Base-by-base conservation (phyloP, 1,284 basidiomycete genomes). In the Athelia psychrophila region DNA sequence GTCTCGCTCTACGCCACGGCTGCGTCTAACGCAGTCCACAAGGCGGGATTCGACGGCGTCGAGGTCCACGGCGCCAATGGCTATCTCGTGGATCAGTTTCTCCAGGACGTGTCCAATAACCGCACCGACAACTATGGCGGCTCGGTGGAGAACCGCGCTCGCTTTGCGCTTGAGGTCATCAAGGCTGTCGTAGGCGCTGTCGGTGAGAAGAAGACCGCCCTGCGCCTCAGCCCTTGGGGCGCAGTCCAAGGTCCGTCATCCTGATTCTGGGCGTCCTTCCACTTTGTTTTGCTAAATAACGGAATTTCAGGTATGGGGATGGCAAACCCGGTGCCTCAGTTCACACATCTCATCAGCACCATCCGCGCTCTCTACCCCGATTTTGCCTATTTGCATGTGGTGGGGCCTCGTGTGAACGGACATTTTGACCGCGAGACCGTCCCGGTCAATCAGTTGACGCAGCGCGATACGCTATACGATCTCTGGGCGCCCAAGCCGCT, bases 41-140 rank as follows among this genome's bases (percentile, higher is more conserved):
- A 52, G 3, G 55, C 58, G 2, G 61, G 60, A 33, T 64, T 62
- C 18, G 65, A 67, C 35, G 65, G 64, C 2, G 61, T 66, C 22
- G 66, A 68, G 47, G 32, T 57, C 23, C 58, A 61, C n/a, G 12
- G 45, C 8, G 52, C 50, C 2, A 55, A 59, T 19, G 51, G 54
- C 2, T 54, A 64, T 53, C 54, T 71, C 16, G 47, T 61, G 50
- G 59, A 72, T 53, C 49, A 66, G 60, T 54, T 68, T 62, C 44
- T 63, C 51, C 50, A 72, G 54, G 50, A 71, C 30, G n/a, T 64
- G 19, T 51, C 52, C n/a, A 56, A 79, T 65, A 64, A 72, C 12
- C 76, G 80, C 24, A 78, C 76, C 2, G 83, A 85, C 61, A 62
- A 70, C 25, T 86, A 80, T 61, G 82, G 83, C 1, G 81, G 81